Percentiles rank a stretch among this genome's conserved stretches.
Conservation (phyloP, 1,284 basidiomycete species). For the Schizophyllum amplum region DNA sequence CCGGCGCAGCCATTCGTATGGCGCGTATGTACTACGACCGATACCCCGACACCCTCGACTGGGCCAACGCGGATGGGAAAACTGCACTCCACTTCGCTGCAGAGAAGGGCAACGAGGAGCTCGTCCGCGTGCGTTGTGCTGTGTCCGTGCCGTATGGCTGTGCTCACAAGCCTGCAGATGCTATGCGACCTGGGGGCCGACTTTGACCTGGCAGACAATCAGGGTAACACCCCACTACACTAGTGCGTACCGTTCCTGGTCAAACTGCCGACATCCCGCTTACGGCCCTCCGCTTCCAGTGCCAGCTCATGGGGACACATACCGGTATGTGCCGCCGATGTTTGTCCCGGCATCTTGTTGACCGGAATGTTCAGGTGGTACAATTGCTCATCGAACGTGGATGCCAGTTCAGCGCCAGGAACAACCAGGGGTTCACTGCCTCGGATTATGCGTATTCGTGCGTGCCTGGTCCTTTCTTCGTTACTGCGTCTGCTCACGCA, state of each 20-base stretch:
- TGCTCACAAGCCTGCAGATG: constrained; percentile 44
- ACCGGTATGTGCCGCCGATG: constrained; percentile 39
- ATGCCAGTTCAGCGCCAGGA: constrained; percentile 73
- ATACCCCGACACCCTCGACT: constrained; percentile 80
- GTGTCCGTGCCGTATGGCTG: constrained; percentile 9
- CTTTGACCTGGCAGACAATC: constrained; percentile 79
- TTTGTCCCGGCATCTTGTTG: constrained; percentile 4
- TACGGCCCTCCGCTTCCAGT: constrained; percentile 29
- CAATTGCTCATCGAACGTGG: constrained; percentile 85
- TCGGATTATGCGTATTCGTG: constrained; percentile 90
- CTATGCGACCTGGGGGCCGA: constrained; percentile 86
- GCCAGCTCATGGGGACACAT: constrained; percentile 82
- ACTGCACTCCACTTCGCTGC: constrained; percentile 87
- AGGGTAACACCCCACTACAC: constrained; percentile 89
- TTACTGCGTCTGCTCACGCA: constrained; percentile 10
- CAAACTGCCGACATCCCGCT: constrained; percentile 4
- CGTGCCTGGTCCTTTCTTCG: constrained; percentile 23
- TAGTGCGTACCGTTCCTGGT: constrained; percentile 50
- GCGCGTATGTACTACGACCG: constrained; percentile 73
- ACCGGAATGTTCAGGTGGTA: constrained; percentile 48
- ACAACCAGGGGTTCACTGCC: constrained; percentile 87
- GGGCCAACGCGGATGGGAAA: constrained; percentile 83
- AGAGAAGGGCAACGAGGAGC: constrained; percentile 81
- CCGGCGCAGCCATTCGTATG: constrained; percentile 69
- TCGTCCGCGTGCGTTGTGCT: constrained; percentile 60